Evolutionary conservation across 805 yeast species (phyloP), one percentile per base, ranked within the genome.

Genomic region (Pichia deserticola): DNA sequence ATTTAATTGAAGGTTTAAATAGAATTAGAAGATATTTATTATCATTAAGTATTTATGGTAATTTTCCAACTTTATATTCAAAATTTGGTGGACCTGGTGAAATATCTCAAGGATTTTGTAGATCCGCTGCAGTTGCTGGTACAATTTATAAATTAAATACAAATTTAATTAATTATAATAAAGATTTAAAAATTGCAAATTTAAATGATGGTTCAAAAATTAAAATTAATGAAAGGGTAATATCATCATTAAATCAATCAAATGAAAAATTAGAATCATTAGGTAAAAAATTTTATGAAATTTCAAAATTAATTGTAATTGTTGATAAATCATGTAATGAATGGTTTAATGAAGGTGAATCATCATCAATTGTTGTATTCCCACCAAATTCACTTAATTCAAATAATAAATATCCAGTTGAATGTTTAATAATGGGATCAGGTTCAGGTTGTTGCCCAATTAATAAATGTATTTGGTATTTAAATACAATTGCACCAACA

Each of bases 41-140:
- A 8, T 86, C 96, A 15, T 84, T 88, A 62, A 96, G 90, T 58
- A 88, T 90, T 5, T 93, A 90, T 66, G 99, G 99, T 12, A 85
- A 81, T 55, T 92, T 93, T 75, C 97, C 99, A 3, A 95, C 87
- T 11, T 74, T 92, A 71, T 84, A 84, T 59, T 86, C 95, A 45
- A 92, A 89, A 72, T 92, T 83, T 68, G 99, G 98, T 50, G 95
- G 96, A 3, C 90, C 96, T 0, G 97, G 98, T 47, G 99, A 92
- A 68, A 72, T 92, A 30, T 83, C 96, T 13, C 99, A 92, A 70
- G 99, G 97, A 1, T 92, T 93, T 67, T 92, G 97, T 69, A 77
- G 99, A 59, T 86, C 95, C 51, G 98, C 98, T 4, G 99, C 99
- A 12, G 98, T 92, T 54, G 98, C 93, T 20, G 98, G 98, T 48